These are phyloP conservation scores for Pulicaria dysenterica DNA, from an alignment of 129 eudicot genomes.

Conservation along the genomic window DNA sequence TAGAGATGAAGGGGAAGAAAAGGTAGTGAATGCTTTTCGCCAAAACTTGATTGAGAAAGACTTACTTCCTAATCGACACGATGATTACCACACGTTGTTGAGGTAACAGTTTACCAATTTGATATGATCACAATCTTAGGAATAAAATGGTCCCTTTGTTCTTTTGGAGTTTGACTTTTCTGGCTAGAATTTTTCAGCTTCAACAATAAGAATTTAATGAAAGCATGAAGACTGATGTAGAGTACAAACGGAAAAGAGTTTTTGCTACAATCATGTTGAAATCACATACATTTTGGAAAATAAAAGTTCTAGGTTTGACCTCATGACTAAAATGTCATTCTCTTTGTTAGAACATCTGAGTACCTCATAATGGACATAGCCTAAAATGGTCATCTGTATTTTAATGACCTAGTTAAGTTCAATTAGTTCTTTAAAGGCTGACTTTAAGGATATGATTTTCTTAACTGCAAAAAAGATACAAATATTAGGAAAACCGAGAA, in stretches of 20 bases:
- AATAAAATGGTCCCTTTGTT: background rate
- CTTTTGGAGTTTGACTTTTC: constrained; percentile 12
- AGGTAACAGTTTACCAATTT: constrained; percentile 44
- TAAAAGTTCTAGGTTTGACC: background rate
- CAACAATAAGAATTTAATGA: background rate
- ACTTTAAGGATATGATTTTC: background rate
- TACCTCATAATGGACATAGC: background rate
- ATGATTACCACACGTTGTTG: constrained; percentile 87
- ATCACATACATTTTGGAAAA: background rate
- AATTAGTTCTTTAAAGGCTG: background rate
- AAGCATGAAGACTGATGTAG: background rate
- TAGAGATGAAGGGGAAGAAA: constrained; percentile 78
- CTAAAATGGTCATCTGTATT: background rate
- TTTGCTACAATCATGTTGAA: background rate
- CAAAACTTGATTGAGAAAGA: constrained; percentile 64
- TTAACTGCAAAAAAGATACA: no score
- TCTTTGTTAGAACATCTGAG: no score
- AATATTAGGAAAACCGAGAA: no score
- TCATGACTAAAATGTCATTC: background rate
- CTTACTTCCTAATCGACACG: constrained; percentile 64
- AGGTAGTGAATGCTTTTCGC: constrained; percentile 67
- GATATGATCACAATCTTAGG: background rate
- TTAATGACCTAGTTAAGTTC: background rate
- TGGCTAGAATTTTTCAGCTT: background rate
- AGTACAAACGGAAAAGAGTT: background rate